Evolutionary conservation across 78 protist species (phyloP).

Genomic region (Speleostelium caveatum): DNA sequence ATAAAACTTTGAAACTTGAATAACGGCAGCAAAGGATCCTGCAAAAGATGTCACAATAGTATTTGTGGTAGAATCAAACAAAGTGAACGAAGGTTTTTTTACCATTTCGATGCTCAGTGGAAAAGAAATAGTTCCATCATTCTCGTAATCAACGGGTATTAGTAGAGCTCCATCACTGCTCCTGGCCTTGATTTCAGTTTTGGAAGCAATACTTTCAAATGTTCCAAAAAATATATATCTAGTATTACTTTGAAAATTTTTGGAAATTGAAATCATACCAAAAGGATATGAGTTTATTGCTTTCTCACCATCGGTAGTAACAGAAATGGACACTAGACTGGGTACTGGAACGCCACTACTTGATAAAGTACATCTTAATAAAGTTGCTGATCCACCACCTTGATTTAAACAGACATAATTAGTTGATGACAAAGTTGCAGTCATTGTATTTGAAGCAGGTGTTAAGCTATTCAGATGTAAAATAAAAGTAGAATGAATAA

Average conservation of each 20-base stretch:
- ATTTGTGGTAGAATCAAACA: neutral
- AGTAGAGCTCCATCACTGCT: neutral
- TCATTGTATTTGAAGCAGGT: neutral
- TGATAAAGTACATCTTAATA: neutral
- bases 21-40: neutral
- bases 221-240: neutral
- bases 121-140: neutral
- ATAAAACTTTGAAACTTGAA: neutral
- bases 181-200: neutral
- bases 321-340: neutral
- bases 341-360: neutral
- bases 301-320: neutral
- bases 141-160: neutral
- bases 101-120: neutral
- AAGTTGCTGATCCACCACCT: neutral
- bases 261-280: neutral
- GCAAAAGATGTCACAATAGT: neutral
- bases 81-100: neutral
- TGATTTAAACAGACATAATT: neutral
- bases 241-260: neutral
- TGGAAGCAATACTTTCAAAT: neutral
- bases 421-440: no score
- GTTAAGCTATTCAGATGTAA: neutral
- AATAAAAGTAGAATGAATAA: neutral
- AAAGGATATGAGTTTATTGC: neutral